Conservation (phyloP, 345 rosid genomes). For the Raphanus sativus region DNA sequence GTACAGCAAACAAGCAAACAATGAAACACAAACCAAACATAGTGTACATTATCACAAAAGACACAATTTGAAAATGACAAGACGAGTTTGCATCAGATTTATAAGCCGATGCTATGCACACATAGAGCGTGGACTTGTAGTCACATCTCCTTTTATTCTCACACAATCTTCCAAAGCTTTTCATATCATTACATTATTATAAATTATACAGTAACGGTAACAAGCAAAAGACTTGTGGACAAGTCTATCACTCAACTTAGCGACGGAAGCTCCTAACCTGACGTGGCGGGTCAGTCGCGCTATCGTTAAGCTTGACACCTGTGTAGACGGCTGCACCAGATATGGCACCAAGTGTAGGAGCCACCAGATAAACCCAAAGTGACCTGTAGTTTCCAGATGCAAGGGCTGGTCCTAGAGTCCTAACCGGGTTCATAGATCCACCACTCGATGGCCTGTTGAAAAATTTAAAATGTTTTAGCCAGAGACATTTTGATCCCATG, state of each 20-base stretch:
- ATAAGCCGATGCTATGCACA: conserved; percentile 15
- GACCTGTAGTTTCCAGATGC: conserved; percentile 83
- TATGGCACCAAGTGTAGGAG: conserved; percentile 86
- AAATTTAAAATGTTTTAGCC: not conserved
- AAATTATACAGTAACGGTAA: conserved; percentile 18
- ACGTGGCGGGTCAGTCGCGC: conserved; percentile 62
- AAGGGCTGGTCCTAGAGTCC: conserved; percentile 88
- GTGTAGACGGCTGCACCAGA: conserved; percentile 79
- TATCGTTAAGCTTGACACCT: conserved; percentile 70
- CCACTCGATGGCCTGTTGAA: conserved; percentile 75
- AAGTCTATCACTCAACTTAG: conserved; percentile 32
- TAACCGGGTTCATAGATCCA: conserved; percentile 51
- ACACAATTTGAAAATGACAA: conserved; percentile 20
- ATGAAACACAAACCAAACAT: conserved; percentile 23
- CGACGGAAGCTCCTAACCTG: conserved; percentile 86
- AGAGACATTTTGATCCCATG: not conserved
- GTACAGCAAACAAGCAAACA: conserved; percentile 25
- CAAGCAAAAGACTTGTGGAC: conserved; percentile 28
- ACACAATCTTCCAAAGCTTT: conserved; percentile 25
- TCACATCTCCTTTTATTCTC: conserved; percentile 36
- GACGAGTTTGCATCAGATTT: conserved; percentile 29
- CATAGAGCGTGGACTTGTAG: conserved; percentile 34
- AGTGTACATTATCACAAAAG: conserved; percentile 26
- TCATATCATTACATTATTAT: conserved; percentile 20
- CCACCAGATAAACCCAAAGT: conserved; percentile 80